Evolutionary conservation across 1,284 basidiomycete species (phyloP).

Genomic region (Ceraceosorus guamensis): DNA sequence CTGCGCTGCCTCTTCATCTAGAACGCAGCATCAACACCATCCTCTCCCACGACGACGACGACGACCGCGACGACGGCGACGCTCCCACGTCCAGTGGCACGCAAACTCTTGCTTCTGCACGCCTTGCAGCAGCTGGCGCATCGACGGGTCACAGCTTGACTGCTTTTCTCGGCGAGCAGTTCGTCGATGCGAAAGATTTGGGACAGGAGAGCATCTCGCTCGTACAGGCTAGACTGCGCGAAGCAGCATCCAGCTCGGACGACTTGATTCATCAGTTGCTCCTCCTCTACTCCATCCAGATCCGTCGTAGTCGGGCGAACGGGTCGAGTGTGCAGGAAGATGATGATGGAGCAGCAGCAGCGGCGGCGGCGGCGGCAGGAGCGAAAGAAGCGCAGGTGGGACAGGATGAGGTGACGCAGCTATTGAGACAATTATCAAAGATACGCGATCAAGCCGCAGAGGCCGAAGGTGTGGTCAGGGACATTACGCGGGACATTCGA

Average conservation of each 20-base stretch:
- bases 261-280: not conserved
- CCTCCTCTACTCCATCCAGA: too few relatives aligned
- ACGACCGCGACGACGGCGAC: too few relatives aligned
- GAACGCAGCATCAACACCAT: not conserved
- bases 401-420: conserved; percentile 63
- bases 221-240: not conserved
- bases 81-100: too few relatives aligned
- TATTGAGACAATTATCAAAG: conserved; percentile 83
- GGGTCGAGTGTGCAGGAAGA: too few relatives aligned
- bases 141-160: too few relatives aligned
- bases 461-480: conserved; percentile 86
- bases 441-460: conserved; percentile 70
- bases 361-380: too few relatives aligned
- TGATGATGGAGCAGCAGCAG: too few relatives aligned
- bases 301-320: too few relatives aligned
- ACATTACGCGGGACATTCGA: conserved; percentile 95
- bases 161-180: not conserved
- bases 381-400: not conserved
- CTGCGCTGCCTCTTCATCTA: not conserved
- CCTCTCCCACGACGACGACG: too few relatives aligned
- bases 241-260: not conserved
- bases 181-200: not conserved
- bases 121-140: too few relatives aligned
- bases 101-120: not conserved
- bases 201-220: not conserved